Evolutionary conservation across 1,284 basidiomycete genomes (phyloP), one percentile per base, ranked within the genome.

Genomic region (Malassezia globosa): DNA sequence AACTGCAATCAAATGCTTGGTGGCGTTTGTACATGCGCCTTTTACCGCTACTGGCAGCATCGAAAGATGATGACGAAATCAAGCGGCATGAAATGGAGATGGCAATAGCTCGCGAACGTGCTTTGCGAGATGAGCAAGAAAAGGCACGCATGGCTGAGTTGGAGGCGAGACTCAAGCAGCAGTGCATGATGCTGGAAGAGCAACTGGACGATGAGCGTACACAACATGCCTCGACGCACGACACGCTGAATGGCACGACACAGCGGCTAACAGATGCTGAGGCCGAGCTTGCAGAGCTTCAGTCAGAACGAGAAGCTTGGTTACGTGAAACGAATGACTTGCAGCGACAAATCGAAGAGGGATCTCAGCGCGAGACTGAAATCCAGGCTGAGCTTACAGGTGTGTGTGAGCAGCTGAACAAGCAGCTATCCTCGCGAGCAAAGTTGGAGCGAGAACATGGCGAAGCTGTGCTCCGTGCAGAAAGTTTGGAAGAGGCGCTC

Each of bases 1-100:
- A 63, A 82, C 83, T 21, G 81, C 87, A 82, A 41, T 86, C 92
- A 51, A 97, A 92, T 94, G 89, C 94, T 1, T 97, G 94, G 94
- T 99, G 94, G 94, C 85, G 89, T 59, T 78, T 97, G 14, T 99
- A 94, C 72, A 89, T 86, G 14, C 94, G 78, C 81, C 53, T 99
- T 21, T 83, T 89, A 37, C 94, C 94, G 0, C 73, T 97, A 11
- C 79, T 99, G 10, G 85, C 86, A 14, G 92, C 90, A 1, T 95
- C 92, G 1, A 77, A 88, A 19, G 84, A 82, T 56, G 92, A 97
- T 64, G 88, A 94, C 34, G 92, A 95, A 72, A 78, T 96, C 8
- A 80, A 84, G 24, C 79, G 80, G 69, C 92, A 94, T 72, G 85
- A 94, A 54, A 79, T 82, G 3, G 92, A 97, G 71, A 76, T 96